Evolutionary conservation across 306 rosid genomes (phyloP), one percentile per base, ranked within the genome.

Genomic region (Pueraria montana): DNA sequence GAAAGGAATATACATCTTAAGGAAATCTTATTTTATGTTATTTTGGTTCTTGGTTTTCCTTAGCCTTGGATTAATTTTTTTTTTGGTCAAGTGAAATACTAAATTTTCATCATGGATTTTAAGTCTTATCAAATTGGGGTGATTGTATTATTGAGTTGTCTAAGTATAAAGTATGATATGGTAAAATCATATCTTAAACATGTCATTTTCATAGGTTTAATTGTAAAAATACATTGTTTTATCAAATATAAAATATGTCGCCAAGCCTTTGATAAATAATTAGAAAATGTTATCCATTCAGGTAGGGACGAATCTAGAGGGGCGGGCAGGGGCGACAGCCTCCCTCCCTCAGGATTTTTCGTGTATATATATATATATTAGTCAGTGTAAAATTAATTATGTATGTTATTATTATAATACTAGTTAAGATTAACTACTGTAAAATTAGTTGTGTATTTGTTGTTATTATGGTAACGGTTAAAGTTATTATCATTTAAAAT

Each of bases 61-160:
- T 12, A 1, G 26, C 14, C 59, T 48, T 26, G 24, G 43, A 48
- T 48, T 27, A 34, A 34, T 4, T 30, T 4, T 24, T 10, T 45
- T 24, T 26, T 16, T 8, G 27, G 11, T n/a, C n/a, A n/a, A 5
- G 32, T 27, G n/a, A n/a, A n/a, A n/a, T n/a, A 50, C 32, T 17
- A n/a, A 1, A 17, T 20, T 72, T 45, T 72, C 10, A 72, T 11
- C 45, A 72, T 50, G 27, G 63, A 72, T 8, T n/a, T 72, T 17
- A 27, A 49, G 45, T 36, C 10, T 26, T 27, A 8, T 36, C 13
- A 49, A 49, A 49, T 16, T 72, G 8, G 24, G 63, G 43, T 26
- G 43, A 26, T 8, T 24, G 61, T 49, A 27, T 27, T 72, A 49
- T 26, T n/a, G 27, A 13, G 78, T 50, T 73, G 45, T 72, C 77